phyloP scores from a whole-genome alignment of 371 early-diverging fungal species.

The Chytridiales sp. region DNA sequence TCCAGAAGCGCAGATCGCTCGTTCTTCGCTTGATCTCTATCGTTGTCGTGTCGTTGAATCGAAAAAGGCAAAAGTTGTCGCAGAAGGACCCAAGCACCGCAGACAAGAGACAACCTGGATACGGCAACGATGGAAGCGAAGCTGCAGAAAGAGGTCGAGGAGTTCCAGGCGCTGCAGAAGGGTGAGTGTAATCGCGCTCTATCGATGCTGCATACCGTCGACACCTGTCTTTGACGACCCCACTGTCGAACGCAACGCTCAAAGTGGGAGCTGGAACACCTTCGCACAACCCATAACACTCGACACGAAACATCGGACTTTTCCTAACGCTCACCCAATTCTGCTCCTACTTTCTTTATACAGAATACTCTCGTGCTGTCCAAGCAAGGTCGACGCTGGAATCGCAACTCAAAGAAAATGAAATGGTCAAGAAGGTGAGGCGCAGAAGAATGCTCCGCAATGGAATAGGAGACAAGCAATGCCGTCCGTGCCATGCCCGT shows the following conservation, averaged over 20 bases:
- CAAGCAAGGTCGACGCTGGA: slow-evolving; percentile 80
- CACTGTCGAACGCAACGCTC: not conserved
- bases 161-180: slow-evolving; percentile 35
- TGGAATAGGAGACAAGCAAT: too few species aligned
- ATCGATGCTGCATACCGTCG: not conserved
- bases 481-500: too few species aligned
- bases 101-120: too few species aligned
- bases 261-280: not conserved
- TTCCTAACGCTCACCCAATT: not conserved
- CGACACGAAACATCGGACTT: not conserved
- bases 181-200: slow-evolving; percentile 19
- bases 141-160: slow-evolving; percentile 34
- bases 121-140: too few species aligned
- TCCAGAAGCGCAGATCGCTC: too few species aligned
- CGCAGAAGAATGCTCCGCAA: too few species aligned
- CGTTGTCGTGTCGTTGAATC: too few species aligned
- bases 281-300: not conserved
- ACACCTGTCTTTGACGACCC: not conserved
- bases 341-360: not conserved
- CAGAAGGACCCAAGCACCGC: too few species aligned
- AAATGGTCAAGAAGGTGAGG: slow-evolving; percentile 78
- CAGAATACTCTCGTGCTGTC: slow-evolving; percentile 80
- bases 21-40: too few species aligned
- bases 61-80: too few species aligned
- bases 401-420: slow-evolving; percentile 94